Percentiles rank a stretch among this genome's conserved stretches.
phyloP scores from a whole-genome alignment of 495 filamentous ascomycete genomes.

The Neurospora sp. region DNA sequence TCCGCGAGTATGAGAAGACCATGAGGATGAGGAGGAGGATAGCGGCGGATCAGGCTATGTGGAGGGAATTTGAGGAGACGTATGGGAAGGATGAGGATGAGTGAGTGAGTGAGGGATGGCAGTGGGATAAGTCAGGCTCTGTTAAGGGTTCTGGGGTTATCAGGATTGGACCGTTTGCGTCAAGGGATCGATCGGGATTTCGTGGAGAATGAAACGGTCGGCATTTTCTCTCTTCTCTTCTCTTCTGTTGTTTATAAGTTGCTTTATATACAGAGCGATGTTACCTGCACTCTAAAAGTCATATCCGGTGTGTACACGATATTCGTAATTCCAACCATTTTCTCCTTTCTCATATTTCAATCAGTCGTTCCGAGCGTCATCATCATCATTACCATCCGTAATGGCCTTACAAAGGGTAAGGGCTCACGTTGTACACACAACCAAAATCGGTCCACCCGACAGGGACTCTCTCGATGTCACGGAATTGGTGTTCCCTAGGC shows the following conservation, averaged over 20 bases:
- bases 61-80: constrained; percentile 40
- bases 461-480: background rate
- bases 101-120: constrained; percentile 5
- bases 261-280: background rate
- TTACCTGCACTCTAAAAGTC: background rate
- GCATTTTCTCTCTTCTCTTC: background rate
- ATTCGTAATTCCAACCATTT: background rate
- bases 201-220: background rate
- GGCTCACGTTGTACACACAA: background rate
- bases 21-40: constrained; percentile 55
- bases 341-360: background rate
- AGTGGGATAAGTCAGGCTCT: background rate
- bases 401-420: background rate
- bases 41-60: constrained; percentile 51
- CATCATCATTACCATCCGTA: background rate
- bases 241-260: background rate
- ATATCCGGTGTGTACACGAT: background rate
- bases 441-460: background rate
- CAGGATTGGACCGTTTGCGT: background rate
- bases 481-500: background rate
- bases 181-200: background rate
- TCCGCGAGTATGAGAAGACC: constrained; percentile 55
- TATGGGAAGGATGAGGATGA: constrained; percentile 28
- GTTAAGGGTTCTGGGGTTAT: background rate
- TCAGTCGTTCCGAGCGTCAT: background rate